These are phyloP conservation scores for Cryptococcus sp. DNA, from an alignment of 1,284 basidiomycete species.

Conservation along the genomic window DNA sequence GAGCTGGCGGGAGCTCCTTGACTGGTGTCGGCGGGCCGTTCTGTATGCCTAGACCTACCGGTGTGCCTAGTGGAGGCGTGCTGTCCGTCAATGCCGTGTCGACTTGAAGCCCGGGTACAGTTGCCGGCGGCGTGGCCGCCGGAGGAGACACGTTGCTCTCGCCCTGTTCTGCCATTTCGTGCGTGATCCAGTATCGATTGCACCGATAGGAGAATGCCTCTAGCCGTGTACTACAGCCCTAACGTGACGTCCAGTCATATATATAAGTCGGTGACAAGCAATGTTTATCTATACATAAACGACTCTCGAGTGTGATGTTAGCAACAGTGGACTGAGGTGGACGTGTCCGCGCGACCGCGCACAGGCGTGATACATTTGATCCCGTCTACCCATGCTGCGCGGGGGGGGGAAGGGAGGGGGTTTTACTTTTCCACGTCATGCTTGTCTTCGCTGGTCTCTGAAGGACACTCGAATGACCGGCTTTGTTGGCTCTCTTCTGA, in stretches of 20 bases:
- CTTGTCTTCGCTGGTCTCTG: too few relatives aligned
- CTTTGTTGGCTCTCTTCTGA: too few relatives aligned
- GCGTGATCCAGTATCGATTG: too few relatives aligned
- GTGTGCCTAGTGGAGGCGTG: background rate
- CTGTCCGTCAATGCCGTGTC: background rate
- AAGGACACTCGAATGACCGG: too few relatives aligned
- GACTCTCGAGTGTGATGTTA: background rate
- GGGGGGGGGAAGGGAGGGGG: too few relatives aligned
- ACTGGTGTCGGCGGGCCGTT: constrained; percentile 18
- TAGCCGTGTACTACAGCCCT: too few relatives aligned
- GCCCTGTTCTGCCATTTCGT: background rate
- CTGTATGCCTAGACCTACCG: constrained; percentile 19
- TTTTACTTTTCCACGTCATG: too few relatives aligned
- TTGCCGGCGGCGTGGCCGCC: background rate
- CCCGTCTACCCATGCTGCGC: too few relatives aligned
- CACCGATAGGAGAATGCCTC: background rate
- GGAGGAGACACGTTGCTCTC: background rate
- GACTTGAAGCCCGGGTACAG: background rate
- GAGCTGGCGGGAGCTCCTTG: constrained; percentile 23
- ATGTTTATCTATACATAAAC: too few relatives aligned
- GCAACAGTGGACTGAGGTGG: background rate
- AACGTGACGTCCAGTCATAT: too few relatives aligned
- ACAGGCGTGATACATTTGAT: too few relatives aligned
- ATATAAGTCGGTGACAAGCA: too few relatives aligned
- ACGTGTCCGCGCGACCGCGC: background rate